A percentile compares a stretch with the other conserved stretches of the same genome.
These are phyloP conservation scores for Austroboletus sp. DNA, from an alignment of 1,284 basidiomycete genomes.

Conservation along the genomic window DNA sequence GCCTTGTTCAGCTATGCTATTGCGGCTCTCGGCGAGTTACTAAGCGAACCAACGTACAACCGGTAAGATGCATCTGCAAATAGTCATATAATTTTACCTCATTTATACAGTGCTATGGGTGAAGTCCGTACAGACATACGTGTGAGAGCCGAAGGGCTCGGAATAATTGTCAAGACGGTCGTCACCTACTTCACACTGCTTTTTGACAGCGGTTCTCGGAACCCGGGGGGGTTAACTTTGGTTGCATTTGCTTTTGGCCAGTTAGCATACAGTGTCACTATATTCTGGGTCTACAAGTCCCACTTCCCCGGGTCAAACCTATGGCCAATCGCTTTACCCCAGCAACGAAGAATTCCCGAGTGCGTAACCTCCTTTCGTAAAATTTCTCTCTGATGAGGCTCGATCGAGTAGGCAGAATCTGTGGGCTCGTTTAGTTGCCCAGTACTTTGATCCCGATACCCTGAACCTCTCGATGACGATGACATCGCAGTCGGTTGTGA, in stretches of 20 bases:
- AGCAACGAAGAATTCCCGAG: slow-evolving; percentile 8
- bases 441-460: slow-evolving; percentile 45
- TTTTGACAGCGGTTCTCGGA: slow-evolving; percentile 33
- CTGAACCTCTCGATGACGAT: slow-evolving; percentile 68
- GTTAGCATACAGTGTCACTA: slow-evolving; percentile 54
- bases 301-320: slow-evolving; percentile 26
- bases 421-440: slow-evolving; percentile 12
- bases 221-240: slow-evolving; percentile 48
- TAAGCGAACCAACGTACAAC: slow-evolving; percentile 81
- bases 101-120: slow-evolving; percentile 53
- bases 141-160: slow-evolving; percentile 77
- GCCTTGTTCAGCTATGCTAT: slow-evolving; percentile 66
- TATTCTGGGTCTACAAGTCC: slow-evolving; percentile 35
- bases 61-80: slow-evolving; percentile 36
- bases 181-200: slow-evolving; percentile 62
- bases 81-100: slow-evolving; percentile 7
- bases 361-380: slow-evolving; percentile 12
- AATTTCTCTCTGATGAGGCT: background rate
- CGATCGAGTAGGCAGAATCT: slow-evolving; percentile 3
- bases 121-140: slow-evolving; percentile 60
- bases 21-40: slow-evolving; percentile 69
- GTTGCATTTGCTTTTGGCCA: slow-evolving; percentile 82
- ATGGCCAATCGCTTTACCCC: slow-evolving; percentile 22
- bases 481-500: slow-evolving; percentile 81
- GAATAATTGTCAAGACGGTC: slow-evolving; percentile 68